These are phyloP conservation scores for Petunia axillaris DNA, from an alignment of 257 asterid genomes.

Conservation along the genomic window DNA sequence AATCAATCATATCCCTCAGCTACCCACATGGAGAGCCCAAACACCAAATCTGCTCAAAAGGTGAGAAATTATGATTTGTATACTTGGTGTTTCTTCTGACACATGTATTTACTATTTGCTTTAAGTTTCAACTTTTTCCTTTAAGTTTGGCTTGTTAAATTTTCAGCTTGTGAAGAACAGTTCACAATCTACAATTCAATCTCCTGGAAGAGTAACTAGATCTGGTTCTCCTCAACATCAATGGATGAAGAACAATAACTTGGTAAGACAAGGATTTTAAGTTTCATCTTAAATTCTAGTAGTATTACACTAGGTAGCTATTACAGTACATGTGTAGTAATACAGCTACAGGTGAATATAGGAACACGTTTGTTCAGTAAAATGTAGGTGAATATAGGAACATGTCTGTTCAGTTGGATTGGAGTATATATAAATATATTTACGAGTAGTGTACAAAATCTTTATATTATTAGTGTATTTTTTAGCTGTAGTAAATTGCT, in stretches of 20 bases:
- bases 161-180: constrained; percentile 34
- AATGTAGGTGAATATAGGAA: background rate
- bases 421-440: constrained; percentile 1
- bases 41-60: constrained; percentile 55
- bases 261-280: constrained; percentile 30
- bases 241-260: constrained; percentile 30
- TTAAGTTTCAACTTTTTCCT: constrained; percentile 1
- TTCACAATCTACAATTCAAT: constrained; percentile 37
- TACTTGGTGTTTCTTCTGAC: background rate
- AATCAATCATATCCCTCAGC: constrained; percentile 28
- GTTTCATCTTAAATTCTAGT: background rate
- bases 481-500: background rate
- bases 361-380: too few species aligned
- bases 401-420: too few species aligned
- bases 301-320: background rate
- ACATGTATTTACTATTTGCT: background rate
- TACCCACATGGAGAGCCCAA: constrained; percentile 52
- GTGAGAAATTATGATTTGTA: constrained; percentile 33
- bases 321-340: background rate
- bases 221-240: constrained; percentile 32
- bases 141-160: background rate
- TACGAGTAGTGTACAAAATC: background rate
- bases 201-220: constrained; percentile 31
- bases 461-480: background rate
- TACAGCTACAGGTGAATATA: background rate